Conservation (phyloP, 1,284 basidiomycete genomes). For the Pholiota adiposa region DNA sequence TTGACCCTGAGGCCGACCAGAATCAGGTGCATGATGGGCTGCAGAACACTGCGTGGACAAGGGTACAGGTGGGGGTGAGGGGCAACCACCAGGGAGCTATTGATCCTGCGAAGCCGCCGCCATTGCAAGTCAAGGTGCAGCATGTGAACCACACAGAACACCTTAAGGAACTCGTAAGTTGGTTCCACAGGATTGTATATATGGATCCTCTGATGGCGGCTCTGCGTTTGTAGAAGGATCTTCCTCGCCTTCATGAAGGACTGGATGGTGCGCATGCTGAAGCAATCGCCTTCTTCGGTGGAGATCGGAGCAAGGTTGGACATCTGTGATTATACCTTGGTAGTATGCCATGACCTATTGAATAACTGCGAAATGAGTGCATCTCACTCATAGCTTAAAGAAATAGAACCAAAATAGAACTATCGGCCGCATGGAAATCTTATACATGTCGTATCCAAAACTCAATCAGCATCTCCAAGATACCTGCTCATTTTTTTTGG, state of each 20-base stretch:
- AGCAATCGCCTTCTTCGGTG: conserved; percentile 36
- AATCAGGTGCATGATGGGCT: conserved; percentile 51
- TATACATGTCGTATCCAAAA: no score
- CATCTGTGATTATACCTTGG: no score
- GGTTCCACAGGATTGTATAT: no score
- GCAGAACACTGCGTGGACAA: conserved; percentile 70
- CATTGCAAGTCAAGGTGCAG: conserved; percentile 27
- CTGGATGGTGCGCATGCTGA: conserved; percentile 28
- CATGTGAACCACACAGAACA: conserved; percentile 26
- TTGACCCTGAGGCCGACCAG: conserved; percentile 44
- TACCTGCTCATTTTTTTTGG: no score
- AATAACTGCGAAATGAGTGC: no score
- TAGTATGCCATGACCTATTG: no score
- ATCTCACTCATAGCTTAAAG: no score
- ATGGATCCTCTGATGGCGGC: no score
- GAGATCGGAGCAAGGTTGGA: conserved; percentile 16
- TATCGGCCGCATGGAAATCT: no score
- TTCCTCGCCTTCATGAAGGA: conserved; percentile 17
- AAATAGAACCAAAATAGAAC: no score
- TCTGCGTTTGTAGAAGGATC: conserved; percentile 14
- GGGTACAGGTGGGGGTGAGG: conserved; percentile 49
- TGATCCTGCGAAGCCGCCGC: conserved; percentile 23
- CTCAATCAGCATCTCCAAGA: no score
- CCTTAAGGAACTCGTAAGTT: conserved; percentile 24
- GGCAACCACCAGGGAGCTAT: conserved; percentile 22